Percentiles rank a stretch among this genome's conserved stretches.
phyloP scores from a whole-genome alignment of 2,329 filamentous ascomycete species.

The Xylaria sp. region DNA sequence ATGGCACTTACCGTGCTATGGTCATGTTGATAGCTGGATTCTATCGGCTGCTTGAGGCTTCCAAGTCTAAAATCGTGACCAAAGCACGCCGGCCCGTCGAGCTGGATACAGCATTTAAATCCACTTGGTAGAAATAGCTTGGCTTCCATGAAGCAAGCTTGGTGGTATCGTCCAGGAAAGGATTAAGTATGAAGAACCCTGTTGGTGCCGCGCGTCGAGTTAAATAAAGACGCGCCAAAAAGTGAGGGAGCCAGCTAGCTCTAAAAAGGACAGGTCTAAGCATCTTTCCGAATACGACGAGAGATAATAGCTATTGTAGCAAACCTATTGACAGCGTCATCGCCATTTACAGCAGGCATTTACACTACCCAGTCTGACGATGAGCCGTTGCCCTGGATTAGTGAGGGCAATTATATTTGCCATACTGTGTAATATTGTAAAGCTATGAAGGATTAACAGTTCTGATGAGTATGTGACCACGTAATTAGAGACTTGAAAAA shows the following conservation, averaged over 20 bases:
- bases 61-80: not conserved
- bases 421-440: not conserved
- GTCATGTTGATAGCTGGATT: not conserved
- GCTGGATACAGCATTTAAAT: not conserved
- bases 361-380: not conserved
- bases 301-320: not conserved
- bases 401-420: not conserved
- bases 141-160: not conserved
- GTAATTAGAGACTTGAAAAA: conserved; percentile 3
- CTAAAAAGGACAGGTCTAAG: not conserved
- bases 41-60: not conserved
- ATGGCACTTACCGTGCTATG: not conserved
- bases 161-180: not conserved
- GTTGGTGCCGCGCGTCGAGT: conserved; percentile 2
- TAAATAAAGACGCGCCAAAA: not conserved
- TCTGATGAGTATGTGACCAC: conserved; percentile 6
- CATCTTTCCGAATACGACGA: not conserved
- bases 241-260: not conserved
- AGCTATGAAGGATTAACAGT: no score
- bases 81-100: not conserved
- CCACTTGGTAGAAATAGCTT: not conserved
- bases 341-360: not conserved
- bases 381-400: not conserved
- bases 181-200: not conserved
- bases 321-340: not conserved